Conservation (phyloP, 192 early-diverging fungal genomes). For the Linnemannia exigua region DNA sequence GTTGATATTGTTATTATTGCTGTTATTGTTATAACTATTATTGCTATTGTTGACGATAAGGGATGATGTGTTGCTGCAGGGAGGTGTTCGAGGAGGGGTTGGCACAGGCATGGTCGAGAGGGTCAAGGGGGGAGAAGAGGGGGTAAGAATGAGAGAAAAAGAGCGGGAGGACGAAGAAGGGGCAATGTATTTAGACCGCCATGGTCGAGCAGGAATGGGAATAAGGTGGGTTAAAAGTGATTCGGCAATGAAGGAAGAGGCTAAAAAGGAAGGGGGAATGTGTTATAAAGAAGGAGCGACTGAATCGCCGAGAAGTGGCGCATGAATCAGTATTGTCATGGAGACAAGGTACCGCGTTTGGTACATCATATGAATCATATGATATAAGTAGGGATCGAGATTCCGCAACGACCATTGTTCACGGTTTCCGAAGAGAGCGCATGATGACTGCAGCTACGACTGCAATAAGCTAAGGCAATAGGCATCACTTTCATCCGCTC, state of each 20-base stretch:
- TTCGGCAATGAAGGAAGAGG: neutral
- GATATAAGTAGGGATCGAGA: too few relatives aligned
- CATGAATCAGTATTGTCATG: too few relatives aligned
- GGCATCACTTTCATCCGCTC: neutral
- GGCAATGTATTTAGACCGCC: neutral
- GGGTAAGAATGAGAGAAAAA: neutral
- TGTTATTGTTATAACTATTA: neutral
- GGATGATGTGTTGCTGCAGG: neutral
- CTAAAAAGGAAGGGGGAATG: neutral
- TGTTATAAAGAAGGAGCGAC: too few relatives aligned
- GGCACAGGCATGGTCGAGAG: slow-evolving; percentile 36
- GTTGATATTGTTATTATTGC: neutral
- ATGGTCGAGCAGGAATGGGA: neutral
- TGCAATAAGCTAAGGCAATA: too few relatives aligned
- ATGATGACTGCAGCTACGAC: too few relatives aligned
- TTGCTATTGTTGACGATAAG: slow-evolving; percentile 12
- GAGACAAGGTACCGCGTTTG: too few relatives aligned
- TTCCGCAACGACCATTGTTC: too few relatives aligned
- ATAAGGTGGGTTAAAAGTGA: neutral
- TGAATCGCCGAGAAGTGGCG: too few relatives aligned
- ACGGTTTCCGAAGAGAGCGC: too few relatives aligned
- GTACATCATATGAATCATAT: too few relatives aligned
- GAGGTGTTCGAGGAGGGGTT: slow-evolving; percentile 25
- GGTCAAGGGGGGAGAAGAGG: neutral
- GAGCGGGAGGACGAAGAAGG: neutral